Evolutionary conservation across 2,329 filamentous ascomycete genomes (phyloP), one percentile per base, ranked within the genome.

Genomic region (Diplodia corticola): DNA sequence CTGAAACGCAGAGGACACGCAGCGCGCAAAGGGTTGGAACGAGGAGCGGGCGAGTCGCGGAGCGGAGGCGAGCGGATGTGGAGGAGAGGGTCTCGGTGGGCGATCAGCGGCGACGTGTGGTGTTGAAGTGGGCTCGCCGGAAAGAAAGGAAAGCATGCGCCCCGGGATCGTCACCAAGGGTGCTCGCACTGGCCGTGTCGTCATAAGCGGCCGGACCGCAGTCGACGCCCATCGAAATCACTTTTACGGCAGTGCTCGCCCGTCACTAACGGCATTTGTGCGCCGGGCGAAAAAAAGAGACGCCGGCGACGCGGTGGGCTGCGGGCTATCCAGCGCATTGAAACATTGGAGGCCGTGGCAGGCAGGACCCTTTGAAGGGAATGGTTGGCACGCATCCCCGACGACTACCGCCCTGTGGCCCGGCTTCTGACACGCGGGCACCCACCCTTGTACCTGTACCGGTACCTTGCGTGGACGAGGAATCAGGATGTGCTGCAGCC

Each of bases 61-160:
- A 24, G 44, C 28, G 35, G 57, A 46, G 57, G 57, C 9, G 55
- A 61, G 57, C 26, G 33, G n/a, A 49, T 49, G 57, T 40, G 57
- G 57, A 61, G 57, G 40, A 49, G 44, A 61, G 57, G 57, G 57
- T 61, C 57, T 61, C 57, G 57, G 57, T 44, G 28, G 57, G 57
- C 57, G 57, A 61, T 61, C 57, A 61, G 44, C 57, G 57, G 57
- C 57, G 57, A 61, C 57, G 57, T 61, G 57, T 61, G 57, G 57
- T 61, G 57, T 61, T 61, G 57, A 61, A 61, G 57, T 61, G 57
- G 57, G 57, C 22, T 61, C 44, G 57, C 57, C 44, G 28, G 57
- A 35, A 61, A 28, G 30, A 40, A 35, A 20, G 54, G 44, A 61
- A 61, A 49, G 44, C 44, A 49, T 60, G 55, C 55, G 55, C 55